Conservation (phyloP, 805 yeast species). For the Wickerhamomyces bovis region DNA sequence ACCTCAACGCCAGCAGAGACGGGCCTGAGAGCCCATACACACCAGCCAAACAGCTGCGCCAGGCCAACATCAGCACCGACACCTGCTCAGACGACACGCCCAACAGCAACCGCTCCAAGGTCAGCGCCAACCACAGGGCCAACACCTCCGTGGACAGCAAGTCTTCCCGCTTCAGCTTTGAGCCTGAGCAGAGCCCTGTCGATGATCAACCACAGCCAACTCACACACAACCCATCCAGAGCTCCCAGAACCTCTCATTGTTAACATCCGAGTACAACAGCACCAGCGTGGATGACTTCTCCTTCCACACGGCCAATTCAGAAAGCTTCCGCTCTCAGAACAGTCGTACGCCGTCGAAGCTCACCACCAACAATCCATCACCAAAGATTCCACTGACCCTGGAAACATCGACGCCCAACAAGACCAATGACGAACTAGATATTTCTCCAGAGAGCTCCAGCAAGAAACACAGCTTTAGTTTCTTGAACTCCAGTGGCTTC, state of each 20-base stretch:
- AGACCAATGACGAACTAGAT: neutral
- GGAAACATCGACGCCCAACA: constrained; percentile 13
- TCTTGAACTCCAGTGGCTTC: constrained; percentile 18
- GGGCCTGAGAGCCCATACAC: neutral
- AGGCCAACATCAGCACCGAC: neutral
- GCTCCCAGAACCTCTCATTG: neutral
- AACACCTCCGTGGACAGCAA: constrained; percentile 1
- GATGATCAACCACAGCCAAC: neutral
- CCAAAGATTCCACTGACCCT: constrained; percentile 8
- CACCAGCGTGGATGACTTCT: constrained; percentile 2
- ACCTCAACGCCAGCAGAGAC: neutral
- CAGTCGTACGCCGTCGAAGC: constrained; percentile 11
- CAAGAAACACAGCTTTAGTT: constrained; percentile 18
- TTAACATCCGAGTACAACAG: neutral
- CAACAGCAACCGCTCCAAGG: neutral
- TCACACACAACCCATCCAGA: neutral
- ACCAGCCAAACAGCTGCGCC: neutral
- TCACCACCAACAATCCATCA: constrained; percentile 4
- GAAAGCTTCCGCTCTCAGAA: constrained; percentile 4
- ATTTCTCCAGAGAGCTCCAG: constrained; percentile 7
- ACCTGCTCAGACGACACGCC: neutral
- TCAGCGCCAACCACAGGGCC: neutral
- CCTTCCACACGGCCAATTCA: constrained; percentile 19
- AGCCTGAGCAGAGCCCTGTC: neutral
- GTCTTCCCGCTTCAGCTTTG: constrained; percentile 3